Percentiles rank a stretch among this genome's conserved stretches.
phyloP scores from a whole-genome alignment of 805 yeast species.

The Zygosaccharomyces siamensis region DNA sequence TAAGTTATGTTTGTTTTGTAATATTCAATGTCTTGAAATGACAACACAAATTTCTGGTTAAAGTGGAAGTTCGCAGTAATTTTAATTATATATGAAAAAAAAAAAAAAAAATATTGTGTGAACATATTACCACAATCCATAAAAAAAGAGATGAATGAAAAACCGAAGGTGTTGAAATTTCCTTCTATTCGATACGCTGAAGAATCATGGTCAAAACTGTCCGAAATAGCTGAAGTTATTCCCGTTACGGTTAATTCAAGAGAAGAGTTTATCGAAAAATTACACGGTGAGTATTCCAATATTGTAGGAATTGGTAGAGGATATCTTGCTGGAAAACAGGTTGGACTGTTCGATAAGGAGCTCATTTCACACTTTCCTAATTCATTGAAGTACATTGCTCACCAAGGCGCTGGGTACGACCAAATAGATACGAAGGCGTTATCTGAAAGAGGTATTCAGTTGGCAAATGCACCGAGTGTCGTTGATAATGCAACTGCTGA shows the following conservation, averaged over 20 bases:
- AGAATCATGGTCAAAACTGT: constrained; percentile 2
- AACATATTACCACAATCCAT: too few relatives aligned
- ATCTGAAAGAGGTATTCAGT: constrained; percentile 45
- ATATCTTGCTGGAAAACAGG: constrained; percentile 41
- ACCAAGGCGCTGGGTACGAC: constrained; percentile 67
- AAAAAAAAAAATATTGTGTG: too few relatives aligned
- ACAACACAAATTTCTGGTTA: too few relatives aligned
- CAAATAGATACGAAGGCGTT: constrained; percentile 54
- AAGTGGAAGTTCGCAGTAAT: too few relatives aligned
- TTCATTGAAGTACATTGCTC: constrained; percentile 45
- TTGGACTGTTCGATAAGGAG: constrained; percentile 60
- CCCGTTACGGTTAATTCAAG: constrained; percentile 5
- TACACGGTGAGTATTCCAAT: constrained; percentile 23
- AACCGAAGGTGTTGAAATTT: constrained; percentile 2
- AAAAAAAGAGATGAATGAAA: too few relatives aligned
- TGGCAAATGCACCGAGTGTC: constrained; percentile 55
- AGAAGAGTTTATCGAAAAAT: constrained; percentile 2
- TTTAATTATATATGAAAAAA: too few relatives aligned
- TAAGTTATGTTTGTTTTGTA: too few relatives aligned
- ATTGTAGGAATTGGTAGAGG: constrained; percentile 42
- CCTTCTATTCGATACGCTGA: constrained; percentile 5
- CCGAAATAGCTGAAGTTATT: constrained; percentile 3
- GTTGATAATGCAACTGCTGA: constrained; percentile 66
- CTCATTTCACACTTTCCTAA: constrained; percentile 47
- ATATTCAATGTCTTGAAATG: too few relatives aligned